A percentile compares a stretch with the other conserved stretches of the same genome.
phyloP scores from a whole-genome alignment of 1,284 basidiomycete genomes.

The Apiotrichum gamsii region DNA sequence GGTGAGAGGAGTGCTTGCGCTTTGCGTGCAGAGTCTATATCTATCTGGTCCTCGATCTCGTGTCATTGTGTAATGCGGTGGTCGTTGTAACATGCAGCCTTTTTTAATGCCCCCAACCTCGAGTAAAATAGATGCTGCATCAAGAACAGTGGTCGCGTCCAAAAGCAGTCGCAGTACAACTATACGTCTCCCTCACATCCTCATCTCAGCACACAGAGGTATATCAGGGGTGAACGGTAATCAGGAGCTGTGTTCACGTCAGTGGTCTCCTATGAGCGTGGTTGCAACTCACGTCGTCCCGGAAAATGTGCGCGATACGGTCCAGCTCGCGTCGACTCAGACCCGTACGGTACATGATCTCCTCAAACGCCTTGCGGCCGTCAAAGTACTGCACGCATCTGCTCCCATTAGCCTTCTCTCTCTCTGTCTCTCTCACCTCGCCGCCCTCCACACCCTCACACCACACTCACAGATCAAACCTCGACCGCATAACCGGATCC shows the following conservation, averaged over 20 bases:
- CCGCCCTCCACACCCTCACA: background rate
- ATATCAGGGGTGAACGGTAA: constrained; percentile 36
- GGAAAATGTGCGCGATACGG: constrained; percentile 30
- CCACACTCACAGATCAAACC: constrained; percentile 43
- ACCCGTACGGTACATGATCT: constrained; percentile 44
- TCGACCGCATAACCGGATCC: constrained; percentile 32
- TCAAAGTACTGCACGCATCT: constrained; percentile 47
- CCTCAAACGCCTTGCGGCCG: constrained; percentile 42
- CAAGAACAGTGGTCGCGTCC: too few species aligned
- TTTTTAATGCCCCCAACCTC: too few species aligned
- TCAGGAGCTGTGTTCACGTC: constrained; percentile 27
- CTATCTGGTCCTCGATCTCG: background rate
- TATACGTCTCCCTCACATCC: too few species aligned
- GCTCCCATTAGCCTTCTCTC: too few species aligned
- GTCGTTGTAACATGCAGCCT: background rate
- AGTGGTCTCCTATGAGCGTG: background rate
- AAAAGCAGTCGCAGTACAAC: too few species aligned
- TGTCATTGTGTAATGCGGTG: background rate
- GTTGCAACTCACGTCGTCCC: constrained; percentile 38
- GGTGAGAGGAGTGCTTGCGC: background rate
- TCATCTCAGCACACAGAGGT: too few species aligned
- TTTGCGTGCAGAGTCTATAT: too few species aligned
- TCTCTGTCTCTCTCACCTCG: background rate
- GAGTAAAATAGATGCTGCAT: too few species aligned
- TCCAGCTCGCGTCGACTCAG: constrained; percentile 39